phyloP scores from a whole-genome alignment of 2,329 filamentous ascomycete species.

The Xylariaceae sp. region DNA sequence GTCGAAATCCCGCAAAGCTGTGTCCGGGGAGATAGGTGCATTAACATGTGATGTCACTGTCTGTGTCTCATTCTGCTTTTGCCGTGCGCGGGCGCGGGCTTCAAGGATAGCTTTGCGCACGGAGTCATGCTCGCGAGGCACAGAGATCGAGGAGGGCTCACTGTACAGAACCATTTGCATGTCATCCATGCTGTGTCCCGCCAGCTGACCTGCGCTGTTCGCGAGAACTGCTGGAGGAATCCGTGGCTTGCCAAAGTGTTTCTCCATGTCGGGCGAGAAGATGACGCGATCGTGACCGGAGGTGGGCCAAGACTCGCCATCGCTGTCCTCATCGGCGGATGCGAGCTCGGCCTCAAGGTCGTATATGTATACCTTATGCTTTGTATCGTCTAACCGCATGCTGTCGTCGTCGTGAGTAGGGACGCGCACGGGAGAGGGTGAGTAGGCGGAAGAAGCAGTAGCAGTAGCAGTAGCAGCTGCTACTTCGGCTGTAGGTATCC shows the following conservation, averaged over 20 bases:
- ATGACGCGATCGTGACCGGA: slow-evolving; percentile 55
- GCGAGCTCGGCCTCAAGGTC: slow-evolving; percentile 84
- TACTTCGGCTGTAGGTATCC: slow-evolving; percentile 8
- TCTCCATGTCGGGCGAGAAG: slow-evolving; percentile 82
- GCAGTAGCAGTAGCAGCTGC: slow-evolving; percentile 13
- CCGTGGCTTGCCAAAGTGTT: slow-evolving; percentile 67
- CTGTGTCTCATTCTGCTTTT: slow-evolving; percentile 46
- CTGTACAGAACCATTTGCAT: slow-evolving; percentile 81
- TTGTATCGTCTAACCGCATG: slow-evolving; percentile 85
- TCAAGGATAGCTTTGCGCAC: slow-evolving; percentile 82
- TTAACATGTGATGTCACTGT: background rate
- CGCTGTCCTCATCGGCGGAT: slow-evolving; percentile 25
- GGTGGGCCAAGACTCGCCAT: slow-evolving; percentile 39
- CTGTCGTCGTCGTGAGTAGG: slow-evolving; percentile 34
- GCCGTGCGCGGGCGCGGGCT: slow-evolving; percentile 61
- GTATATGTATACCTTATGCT: slow-evolving; percentile 84
- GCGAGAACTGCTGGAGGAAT: slow-evolving; percentile 61
- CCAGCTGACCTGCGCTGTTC: slow-evolving; percentile 49
- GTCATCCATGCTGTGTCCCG: slow-evolving; percentile 33
- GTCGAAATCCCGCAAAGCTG: background rate
- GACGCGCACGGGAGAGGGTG: background rate
- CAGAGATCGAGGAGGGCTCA: slow-evolving; percentile 56
- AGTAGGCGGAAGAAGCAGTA: slow-evolving; percentile 15
- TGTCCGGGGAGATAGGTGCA: background rate
- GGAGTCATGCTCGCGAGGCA: slow-evolving; percentile 68